Conservation (phyloP, 106 monocot genomes). For the Iris macrosiphon region DNA sequence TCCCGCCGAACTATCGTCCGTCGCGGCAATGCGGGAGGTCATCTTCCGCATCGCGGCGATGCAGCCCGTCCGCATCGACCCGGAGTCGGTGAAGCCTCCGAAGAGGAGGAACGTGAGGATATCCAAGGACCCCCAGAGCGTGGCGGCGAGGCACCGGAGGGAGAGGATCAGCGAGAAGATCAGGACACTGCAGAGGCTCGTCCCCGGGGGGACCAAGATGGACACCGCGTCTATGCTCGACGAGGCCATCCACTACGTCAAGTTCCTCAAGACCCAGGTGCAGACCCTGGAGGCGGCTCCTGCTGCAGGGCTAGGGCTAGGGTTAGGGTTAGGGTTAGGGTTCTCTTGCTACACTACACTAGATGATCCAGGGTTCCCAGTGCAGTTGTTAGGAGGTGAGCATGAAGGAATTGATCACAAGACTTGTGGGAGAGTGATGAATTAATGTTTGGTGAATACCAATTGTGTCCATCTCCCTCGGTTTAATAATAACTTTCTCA, state of each 20-base stretch:
- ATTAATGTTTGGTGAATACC: too few species aligned
- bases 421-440: too few species aligned
- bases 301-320: conserved; percentile 5
- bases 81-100: conserved; percentile 67
- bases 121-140: conserved; percentile 93
- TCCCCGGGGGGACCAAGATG: conserved; percentile 93
- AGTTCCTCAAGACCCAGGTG: conserved; percentile 83
- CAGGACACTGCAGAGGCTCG: conserved; percentile 72
- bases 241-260: conserved; percentile 84
- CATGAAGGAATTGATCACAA: too few species aligned
- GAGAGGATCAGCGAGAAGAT: conserved; percentile 87
- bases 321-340: conserved; percentile 1
- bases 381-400: too few species aligned
- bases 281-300: conserved; percentile 74
- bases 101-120: conserved; percentile 79
- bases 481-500: too few species aligned
- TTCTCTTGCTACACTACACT: too few species aligned
- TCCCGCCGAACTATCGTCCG: conserved; percentile 6
- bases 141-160: conserved; percentile 77
- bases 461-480: too few species aligned
- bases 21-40: conserved; percentile 83
- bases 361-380: too few species aligned
- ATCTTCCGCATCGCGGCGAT: conserved; percentile 90
- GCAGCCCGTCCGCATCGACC: conserved; percentile 90
- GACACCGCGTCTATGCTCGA: conserved; percentile 96